Evolutionary conservation across 306 rosid genomes (phyloP), one percentile per base, ranked within the genome.

Genomic region (Benincasa hispida): DNA sequence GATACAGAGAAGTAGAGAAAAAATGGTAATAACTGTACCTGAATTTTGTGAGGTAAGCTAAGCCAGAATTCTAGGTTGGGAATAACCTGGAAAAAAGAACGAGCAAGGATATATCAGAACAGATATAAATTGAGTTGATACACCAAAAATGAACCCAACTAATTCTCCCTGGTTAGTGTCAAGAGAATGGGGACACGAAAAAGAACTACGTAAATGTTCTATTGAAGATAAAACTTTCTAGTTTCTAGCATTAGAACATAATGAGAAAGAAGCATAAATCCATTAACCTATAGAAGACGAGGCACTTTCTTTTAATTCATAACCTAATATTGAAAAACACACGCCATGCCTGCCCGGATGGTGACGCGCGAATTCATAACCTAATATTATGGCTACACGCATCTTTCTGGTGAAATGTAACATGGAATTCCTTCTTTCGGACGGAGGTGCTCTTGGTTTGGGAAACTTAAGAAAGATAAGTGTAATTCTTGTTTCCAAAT

Each of bases 61-160:
- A 82, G 56, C 98, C 98, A 94, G 77, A 91, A 85, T 77, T 89
- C 91, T 85, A 89, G 70, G 87, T 94, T 94, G 70, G 98, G 98
- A 75, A 94, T 82, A 76, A 83, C 81, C 97, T 92, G 84, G 67
- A 78, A 81, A 70, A 48, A 37, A 83, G 39, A 2, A 15, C 1
- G 35, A 45, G 35, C 19, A 66, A 68, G 74, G 74, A 41, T 68
- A 22, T 13, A 68, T 65, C 17, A 65, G 27, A 10, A 30, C 42
- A 61, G 42, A 61, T 61, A 15, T 61, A 4, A 67, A 67, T 35
- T 21, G 32, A 10, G 11, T 42, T 1, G 0, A 68, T 37, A n/a
- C 17, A 67, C 25, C 8, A 35, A 67, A n/a, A 41, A 67, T 67
- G 34, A 63, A 63, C 45, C 45, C 45, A 63, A 34, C 6, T 34